Evolutionary conservation across 129 eudicot species (phyloP).

Genomic region (Ambrosia trifida): DNA sequence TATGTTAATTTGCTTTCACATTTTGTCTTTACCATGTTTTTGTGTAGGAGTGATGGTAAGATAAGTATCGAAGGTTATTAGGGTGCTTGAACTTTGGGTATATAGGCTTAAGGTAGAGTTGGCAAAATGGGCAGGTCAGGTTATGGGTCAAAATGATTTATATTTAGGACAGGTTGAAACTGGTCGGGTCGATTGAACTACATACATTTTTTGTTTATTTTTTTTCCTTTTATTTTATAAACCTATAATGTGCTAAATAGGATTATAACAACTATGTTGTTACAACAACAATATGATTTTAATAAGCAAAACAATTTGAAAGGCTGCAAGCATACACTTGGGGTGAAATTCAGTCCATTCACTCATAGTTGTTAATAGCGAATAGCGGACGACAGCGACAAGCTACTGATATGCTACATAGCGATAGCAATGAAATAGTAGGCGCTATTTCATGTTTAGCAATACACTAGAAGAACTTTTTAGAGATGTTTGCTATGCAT

Average conservation of each 20-base stretch:
- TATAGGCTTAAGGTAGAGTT: neutral
- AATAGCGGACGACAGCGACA: no score
- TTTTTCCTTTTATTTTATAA: neutral
- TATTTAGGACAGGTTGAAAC: neutral
- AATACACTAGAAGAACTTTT: no score
- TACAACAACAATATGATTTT: neutral
- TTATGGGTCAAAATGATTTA: neutral
- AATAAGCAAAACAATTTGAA: neutral
- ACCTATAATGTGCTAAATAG: neutral
- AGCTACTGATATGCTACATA: no score
- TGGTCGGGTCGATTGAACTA: neutral
- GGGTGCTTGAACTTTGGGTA: neutral
- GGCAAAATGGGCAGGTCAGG: neutral
- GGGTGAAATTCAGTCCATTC: neutral
- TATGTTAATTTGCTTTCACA: constrained; percentile 38
- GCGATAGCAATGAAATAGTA: no score
- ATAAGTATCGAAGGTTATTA: constrained; percentile 12
- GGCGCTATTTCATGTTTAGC: no score
- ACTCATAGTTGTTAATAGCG: no score
- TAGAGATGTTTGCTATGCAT: no score
- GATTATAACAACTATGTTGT: neutral
- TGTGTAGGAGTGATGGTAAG: neutral
- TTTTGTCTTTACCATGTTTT: constrained; percentile 3
- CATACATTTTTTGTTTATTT: neutral
- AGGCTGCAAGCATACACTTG: neutral